Conservation (phyloP, 805 yeast genomes). For the Wickerhamomyces chaumierensis region DNA sequence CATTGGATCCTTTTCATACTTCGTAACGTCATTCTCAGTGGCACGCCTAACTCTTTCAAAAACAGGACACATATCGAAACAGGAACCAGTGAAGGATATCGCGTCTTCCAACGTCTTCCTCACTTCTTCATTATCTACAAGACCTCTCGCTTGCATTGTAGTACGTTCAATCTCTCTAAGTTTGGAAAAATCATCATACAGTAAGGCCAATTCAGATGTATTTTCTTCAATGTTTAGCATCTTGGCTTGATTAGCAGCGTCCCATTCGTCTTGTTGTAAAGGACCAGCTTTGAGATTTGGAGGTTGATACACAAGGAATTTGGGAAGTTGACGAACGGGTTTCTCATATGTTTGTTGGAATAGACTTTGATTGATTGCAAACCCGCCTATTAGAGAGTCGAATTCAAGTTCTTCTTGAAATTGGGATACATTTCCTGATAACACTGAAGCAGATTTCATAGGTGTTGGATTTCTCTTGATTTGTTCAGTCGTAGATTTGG, state of each 20-base stretch:
- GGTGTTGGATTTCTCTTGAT: neutral
- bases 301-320: constrained; percentile 25
- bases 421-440: neutral
- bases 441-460: neutral
- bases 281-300: constrained; percentile 22
- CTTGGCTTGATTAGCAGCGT: constrained; percentile 52
- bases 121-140: constrained; percentile 80
- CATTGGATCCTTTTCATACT: constrained; percentile 52
- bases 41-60: constrained; percentile 85
- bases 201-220: constrained; percentile 51
- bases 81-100: constrained; percentile 76
- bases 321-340: constrained; percentile 21
- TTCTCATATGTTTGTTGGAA: constrained; percentile 3
- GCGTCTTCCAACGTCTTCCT: constrained; percentile 83
- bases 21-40: constrained; percentile 76
- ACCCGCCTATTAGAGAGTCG: constrained; percentile 16
- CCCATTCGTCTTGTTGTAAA: constrained; percentile 49
- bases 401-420: constrained; percentile 4
- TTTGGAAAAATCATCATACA: constrained; percentile 65
- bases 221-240: constrained; percentile 41
- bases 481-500: too few relatives aligned
- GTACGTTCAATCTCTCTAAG: constrained; percentile 67
- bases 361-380: constrained; percentile 6
- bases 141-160: constrained; percentile 67
- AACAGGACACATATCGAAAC: constrained; percentile 89